Evolutionary conservation across 768 basidiomycete genomes (phyloP).

Genomic region (Epithele typhae): DNA sequence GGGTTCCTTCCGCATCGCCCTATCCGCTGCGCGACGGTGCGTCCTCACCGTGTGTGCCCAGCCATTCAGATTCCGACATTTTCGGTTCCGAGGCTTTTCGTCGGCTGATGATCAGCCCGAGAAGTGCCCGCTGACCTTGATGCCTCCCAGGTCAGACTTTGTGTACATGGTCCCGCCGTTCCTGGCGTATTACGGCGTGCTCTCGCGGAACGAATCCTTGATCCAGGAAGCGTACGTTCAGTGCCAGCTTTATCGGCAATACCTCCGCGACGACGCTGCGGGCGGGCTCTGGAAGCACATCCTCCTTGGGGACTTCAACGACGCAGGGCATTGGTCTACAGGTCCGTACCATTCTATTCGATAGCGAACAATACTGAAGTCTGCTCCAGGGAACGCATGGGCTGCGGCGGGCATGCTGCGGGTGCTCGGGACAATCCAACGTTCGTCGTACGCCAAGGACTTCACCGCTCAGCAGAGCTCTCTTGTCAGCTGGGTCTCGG

Average conservation of each 20-base stretch:
- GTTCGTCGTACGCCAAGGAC: constrained; percentile 48
- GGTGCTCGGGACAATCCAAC: constrained; percentile 69
- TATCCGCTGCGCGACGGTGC: too few species aligned
- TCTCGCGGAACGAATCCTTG: constrained; percentile 52
- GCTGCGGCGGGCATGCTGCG: constrained; percentile 85
- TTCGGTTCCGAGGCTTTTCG: too few species aligned
- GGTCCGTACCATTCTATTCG: constrained; percentile 35
- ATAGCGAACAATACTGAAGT: too few species aligned
- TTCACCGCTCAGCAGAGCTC: constrained; percentile 52
- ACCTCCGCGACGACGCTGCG: constrained; percentile 49
- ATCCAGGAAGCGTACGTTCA: constrained; percentile 53
- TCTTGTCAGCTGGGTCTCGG: constrained; percentile 59
- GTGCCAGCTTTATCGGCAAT: constrained; percentile 63
- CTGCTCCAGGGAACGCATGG: constrained; percentile 72
- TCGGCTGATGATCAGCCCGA: background rate
- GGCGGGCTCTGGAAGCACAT: constrained; percentile 77
- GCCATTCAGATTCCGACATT: too few species aligned
- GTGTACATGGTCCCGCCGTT: constrained; percentile 88
- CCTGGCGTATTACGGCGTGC: constrained; percentile 76
- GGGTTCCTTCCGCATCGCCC: too few species aligned
- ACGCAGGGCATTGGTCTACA: constrained; percentile 78
- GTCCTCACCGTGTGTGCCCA: too few species aligned
- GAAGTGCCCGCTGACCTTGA: too few species aligned
- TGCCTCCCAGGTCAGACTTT: constrained; percentile 60
- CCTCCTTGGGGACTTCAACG: constrained; percentile 47